Conservation (phyloP, 75 land plant species). For the Gnetum montanum region DNA sequence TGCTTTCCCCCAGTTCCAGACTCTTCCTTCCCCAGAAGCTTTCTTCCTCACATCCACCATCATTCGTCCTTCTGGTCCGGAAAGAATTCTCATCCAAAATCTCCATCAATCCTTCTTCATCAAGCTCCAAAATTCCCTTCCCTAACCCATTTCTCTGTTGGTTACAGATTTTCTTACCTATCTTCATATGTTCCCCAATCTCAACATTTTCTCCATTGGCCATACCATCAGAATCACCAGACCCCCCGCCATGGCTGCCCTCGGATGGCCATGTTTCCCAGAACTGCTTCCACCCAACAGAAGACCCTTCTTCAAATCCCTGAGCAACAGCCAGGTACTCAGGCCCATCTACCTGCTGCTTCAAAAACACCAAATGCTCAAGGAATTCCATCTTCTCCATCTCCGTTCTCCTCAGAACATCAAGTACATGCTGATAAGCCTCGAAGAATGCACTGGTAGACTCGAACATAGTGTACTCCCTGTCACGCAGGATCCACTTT, state of each 20-base stretch:
- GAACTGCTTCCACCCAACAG: neutral
- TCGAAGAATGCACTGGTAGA: conserved; percentile 26
- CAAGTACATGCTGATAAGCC: conserved; percentile 23
- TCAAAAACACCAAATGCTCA: conserved; percentile 13
- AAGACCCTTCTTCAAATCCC: neutral
- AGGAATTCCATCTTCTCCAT: conserved; percentile 10
- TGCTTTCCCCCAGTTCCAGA: neutral
- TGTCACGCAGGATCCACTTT: neutral
- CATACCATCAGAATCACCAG: conserved; percentile 7
- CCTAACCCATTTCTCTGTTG: neutral
- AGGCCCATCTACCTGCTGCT: conserved; percentile 11
- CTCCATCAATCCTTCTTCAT: neutral
- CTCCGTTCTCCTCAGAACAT: conserved; percentile 13
- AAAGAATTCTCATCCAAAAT: neutral
- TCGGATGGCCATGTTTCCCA: conserved; percentile 2
- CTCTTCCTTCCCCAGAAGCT: neutral
- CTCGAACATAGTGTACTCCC: conserved; percentile 17
- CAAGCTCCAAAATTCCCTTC: neutral
- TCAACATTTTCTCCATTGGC: neutral
- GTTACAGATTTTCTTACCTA: neutral
- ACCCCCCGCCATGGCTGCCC: neutral
- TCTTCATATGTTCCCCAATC: neutral
- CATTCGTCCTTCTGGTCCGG: neutral
- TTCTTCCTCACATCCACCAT: neutral
- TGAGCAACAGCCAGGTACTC: conserved; percentile 2